Conservation (phyloP, 345 rosid species). For the Sapria himalayana region DNA sequence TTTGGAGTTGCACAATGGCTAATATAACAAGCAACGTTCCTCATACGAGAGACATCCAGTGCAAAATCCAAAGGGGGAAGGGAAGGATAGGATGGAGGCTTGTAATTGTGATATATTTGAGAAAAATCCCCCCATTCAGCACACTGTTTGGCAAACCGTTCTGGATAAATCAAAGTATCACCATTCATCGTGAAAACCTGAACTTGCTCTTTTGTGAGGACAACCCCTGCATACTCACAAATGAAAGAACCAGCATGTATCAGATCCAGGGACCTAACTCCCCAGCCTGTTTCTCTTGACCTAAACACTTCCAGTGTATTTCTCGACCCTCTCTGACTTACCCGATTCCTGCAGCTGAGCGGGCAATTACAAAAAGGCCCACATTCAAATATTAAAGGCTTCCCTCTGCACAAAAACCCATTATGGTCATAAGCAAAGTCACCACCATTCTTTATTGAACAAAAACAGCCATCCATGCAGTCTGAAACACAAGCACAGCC, state of each 20-base stretch:
- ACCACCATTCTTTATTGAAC: constrained; percentile 58
- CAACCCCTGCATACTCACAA: constrained; percentile 77
- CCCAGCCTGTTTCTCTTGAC: constrained; percentile 85
- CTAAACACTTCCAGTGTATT: constrained; percentile 67
- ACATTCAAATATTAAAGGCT: constrained; percentile 63
- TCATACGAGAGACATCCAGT: constrained; percentile 83
- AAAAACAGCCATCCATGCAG: constrained; percentile 49
- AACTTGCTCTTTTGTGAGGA: constrained; percentile 76
- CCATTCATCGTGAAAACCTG: constrained; percentile 64
- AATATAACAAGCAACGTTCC: constrained; percentile 85
- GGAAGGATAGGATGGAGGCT: constrained; percentile 36
- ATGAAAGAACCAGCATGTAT: constrained; percentile 77
- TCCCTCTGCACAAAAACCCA: constrained; percentile 53
- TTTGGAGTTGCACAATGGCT: constrained; percentile 78
- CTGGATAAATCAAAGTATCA: constrained; percentile 54
- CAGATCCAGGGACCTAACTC: constrained; percentile 72
- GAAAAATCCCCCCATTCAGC: constrained; percentile 81
- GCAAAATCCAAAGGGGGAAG: constrained; percentile 78
- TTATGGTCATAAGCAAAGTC: constrained; percentile 52
- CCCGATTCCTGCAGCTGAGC: constrained; percentile 56
- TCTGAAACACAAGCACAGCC: constrained; percentile 60
- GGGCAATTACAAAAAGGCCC: constrained; percentile 61
- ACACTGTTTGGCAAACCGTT: constrained; percentile 49
- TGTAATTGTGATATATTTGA: constrained; percentile 31
- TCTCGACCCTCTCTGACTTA: constrained; percentile 50